These are phyloP conservation scores for Dactylonectria estremocensis DNA, from an alignment of 2,329 filamentous ascomycete species.

Conservation along the genomic window DNA sequence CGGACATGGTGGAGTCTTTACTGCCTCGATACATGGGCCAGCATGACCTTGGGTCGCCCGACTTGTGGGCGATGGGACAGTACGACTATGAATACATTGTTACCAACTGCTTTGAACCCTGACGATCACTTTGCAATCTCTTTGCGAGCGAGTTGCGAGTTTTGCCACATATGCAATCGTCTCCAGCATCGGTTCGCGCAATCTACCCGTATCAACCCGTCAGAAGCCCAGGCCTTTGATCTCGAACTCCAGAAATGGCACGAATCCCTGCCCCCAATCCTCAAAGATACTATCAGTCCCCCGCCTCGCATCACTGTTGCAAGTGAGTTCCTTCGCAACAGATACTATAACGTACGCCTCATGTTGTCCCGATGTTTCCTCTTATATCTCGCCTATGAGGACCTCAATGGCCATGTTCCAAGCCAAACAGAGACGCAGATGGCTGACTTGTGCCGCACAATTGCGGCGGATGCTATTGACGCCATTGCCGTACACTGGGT, in stretches of 20 bases:
- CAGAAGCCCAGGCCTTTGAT: conserved; percentile 49
- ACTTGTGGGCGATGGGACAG: conserved; percentile 49
- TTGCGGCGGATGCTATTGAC: conserved; percentile 51
- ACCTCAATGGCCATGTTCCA: conserved; percentile 35
- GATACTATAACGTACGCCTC: conserved; percentile 51
- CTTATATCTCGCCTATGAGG: conserved; percentile 36
- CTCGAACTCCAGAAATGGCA: conserved; percentile 49
- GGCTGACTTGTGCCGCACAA: conserved; percentile 43
- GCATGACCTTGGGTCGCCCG: conserved; percentile 78
- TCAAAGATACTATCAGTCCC: conserved; percentile 42
- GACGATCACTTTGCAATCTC: conserved; percentile 48
- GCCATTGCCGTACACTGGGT: conserved; percentile 52
- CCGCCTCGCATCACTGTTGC: conserved; percentile 47
- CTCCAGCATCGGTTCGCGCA: conserved; percentile 52
- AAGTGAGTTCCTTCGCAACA: conserved; percentile 49
- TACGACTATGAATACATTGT: conserved; percentile 50
- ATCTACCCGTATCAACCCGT: conserved; percentile 40
- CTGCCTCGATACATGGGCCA: conserved; percentile 80
- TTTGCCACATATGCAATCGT: conserved; percentile 50
- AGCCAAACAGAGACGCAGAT: conserved; percentile 35
- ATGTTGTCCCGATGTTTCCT: conserved; percentile 44
- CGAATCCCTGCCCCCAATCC: conserved; percentile 36
- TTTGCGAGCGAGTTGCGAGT: conserved; percentile 45
- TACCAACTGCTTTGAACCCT: conserved; percentile 39
- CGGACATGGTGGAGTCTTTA: conserved; percentile 82